Percentiles rank a stretch among this genome's conserved stretches.
Evolutionary conservation across 192 early-diverging fungal genomes (phyloP).

Genomic region (Coemansia sp.): DNA sequence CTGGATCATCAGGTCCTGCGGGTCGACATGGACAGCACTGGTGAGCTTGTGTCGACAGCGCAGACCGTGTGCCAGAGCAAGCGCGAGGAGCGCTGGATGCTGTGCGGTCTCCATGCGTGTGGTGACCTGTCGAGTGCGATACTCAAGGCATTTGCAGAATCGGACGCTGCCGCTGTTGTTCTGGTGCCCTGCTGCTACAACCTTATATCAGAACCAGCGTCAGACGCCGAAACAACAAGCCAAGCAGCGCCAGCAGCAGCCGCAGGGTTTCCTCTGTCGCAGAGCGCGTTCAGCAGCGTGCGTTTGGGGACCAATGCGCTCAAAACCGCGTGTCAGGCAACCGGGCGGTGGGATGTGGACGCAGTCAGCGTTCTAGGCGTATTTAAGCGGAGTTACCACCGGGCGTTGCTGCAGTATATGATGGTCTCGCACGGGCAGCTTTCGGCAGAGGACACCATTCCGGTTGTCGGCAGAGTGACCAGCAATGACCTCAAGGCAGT

Average conservation of each 20-base stretch:
- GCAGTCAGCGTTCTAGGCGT: conserved; percentile 56
- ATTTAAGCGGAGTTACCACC: conserved; percentile 70
- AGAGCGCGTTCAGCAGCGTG: conserved; percentile 11
- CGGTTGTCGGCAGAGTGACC: conserved; percentile 62
- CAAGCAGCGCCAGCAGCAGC: background rate
- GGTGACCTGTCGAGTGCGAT: conserved; percentile 77
- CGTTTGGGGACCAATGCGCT: conserved; percentile 61
- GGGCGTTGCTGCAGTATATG: conserved; percentile 70
- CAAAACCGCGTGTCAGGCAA: conserved; percentile 78
- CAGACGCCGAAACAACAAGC: background rate
- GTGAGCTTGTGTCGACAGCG: conserved; percentile 12
- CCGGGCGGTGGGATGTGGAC: conserved; percentile 69
- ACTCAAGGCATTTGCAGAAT: conserved; percentile 63
- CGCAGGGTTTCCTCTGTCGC: conserved; percentile 32
- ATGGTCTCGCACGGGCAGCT: conserved; percentile 61
- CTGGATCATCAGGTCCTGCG: conserved; percentile 27
- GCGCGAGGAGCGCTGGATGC: conserved; percentile 55
- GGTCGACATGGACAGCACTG: conserved; percentile 23
- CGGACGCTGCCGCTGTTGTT: conserved; percentile 58
- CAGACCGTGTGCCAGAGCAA: background rate
- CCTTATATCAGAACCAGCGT: conserved; percentile 59
- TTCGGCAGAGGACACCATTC: conserved; percentile 38
- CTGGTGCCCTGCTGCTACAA: conserved; percentile 89
- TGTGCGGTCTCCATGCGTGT: conserved; percentile 83
- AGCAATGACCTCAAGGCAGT: conserved; percentile 52